These are phyloP conservation scores for Litsea cubeba DNA, from an alignment of 164 flowering plant species.

Conservation along the genomic window DNA sequence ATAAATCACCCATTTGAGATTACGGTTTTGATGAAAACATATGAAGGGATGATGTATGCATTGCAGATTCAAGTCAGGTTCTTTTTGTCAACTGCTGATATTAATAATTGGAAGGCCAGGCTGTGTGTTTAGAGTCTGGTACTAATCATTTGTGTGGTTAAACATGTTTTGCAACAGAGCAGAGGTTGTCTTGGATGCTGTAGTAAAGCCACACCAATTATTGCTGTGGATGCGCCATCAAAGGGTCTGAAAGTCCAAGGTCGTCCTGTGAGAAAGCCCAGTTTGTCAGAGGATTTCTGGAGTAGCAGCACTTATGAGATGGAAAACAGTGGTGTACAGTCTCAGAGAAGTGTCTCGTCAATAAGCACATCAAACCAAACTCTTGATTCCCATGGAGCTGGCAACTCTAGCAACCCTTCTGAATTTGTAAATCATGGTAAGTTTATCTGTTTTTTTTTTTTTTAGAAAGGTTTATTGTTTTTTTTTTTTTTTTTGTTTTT, in stretches of 20 bases:
- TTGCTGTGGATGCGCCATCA: constrained; percentile 65
- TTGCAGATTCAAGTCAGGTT: background rate
- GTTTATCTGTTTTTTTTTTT: constrained; percentile 8
- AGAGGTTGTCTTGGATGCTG: constrained; percentile 90
- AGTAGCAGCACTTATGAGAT: constrained; percentile 75
- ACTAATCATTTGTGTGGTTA: constrained; percentile 32
- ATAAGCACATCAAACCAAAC: constrained; percentile 51
- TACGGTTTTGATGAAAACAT: no score
- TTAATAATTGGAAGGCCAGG: background rate
- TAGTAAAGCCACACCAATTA: constrained; percentile 47
- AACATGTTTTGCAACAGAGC: constrained; percentile 67
- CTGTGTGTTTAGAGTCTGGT: constrained; percentile 5
- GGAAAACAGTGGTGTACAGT: constrained; percentile 63
- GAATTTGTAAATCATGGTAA: constrained; percentile 79
- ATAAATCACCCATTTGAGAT: no score
- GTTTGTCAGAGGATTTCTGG: constrained; percentile 80
- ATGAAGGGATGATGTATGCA: constrained; percentile 28
- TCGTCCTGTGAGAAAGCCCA: constrained; percentile 42
- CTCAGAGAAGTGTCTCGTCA: constrained; percentile 73
- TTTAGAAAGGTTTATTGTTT: background rate
- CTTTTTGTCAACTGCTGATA: background rate
- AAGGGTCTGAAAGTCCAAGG: constrained; percentile 69
- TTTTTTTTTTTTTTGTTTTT: background rate
- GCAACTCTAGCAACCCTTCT: constrained; percentile 34
- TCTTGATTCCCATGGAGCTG: constrained; percentile 29